phyloP scores from a whole-genome alignment of 805 yeast species.

The Ogataea trehalophila region DNA sequence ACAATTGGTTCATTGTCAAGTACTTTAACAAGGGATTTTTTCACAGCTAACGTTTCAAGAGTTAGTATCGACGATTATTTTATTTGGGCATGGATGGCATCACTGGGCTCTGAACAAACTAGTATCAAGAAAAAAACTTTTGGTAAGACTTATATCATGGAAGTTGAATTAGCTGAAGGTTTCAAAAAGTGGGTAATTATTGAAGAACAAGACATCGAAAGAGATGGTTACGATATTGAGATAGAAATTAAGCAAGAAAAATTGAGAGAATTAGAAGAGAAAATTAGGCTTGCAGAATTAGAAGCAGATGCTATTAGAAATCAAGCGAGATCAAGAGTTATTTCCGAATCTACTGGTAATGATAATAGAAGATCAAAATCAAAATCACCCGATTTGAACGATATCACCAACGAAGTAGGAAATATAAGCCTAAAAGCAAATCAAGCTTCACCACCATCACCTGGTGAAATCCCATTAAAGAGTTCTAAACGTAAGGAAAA shows the following conservation, averaged over 20 bases:
- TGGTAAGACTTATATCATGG: conserved; percentile 79
- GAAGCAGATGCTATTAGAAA: conserved; percentile 21
- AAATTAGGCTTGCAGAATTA: conserved; percentile 24
- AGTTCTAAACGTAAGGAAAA: not conserved
- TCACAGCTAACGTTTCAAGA: conserved; percentile 47
- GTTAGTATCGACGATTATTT: conserved; percentile 81
- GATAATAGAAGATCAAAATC: not conserved
- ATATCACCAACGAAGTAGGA: conserved; percentile 12
- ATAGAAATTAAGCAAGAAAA: conserved; percentile 31
- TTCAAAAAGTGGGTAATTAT: conserved; percentile 74
- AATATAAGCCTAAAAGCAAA: not conserved
- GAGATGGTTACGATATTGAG: conserved; percentile 33
- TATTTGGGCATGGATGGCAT: conserved; percentile 87
- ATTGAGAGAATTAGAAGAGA: conserved; percentile 24
- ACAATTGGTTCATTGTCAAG: conserved; percentile 1
- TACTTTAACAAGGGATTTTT: conserved; percentile 25
- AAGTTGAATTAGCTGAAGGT: conserved; percentile 71
- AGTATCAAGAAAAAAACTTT: conserved; percentile 58
- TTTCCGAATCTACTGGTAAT: conserved; percentile 3
- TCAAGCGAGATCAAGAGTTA: conserved; percentile 12
- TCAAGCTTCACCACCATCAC: conserved; percentile 9
- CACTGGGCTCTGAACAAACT: conserved; percentile 71
- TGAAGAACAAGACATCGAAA: conserved; percentile 55
- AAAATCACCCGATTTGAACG: conserved; percentile 4
- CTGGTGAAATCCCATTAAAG: not conserved